Conservation (phyloP, 345 rosid genomes). For the Citrus maxima region DNA sequence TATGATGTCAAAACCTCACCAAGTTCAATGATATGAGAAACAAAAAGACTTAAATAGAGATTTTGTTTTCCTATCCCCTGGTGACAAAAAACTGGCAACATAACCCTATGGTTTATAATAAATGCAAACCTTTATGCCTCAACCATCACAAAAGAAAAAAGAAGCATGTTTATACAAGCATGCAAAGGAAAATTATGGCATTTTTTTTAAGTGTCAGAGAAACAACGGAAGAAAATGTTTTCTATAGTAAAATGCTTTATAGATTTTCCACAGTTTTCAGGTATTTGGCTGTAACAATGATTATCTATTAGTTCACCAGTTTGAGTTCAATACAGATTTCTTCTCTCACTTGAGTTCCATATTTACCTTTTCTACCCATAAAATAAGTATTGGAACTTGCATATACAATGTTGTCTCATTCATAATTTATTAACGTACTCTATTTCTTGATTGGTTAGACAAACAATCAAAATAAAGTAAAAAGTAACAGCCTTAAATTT, state of each 20-base stretch:
- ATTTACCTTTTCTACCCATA: neutral
- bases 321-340: neutral
- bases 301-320: neutral
- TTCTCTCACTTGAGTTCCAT: neutral
- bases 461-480: neutral
- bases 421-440: too few species aligned
- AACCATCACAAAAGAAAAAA: neutral
- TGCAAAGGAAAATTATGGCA: neutral
- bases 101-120: neutral
- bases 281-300: neutral
- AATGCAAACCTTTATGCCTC: neutral
- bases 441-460: neutral
- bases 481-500: neutral
- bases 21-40: neutral
- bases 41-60: neutral
- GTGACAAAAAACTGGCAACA: neutral
- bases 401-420: neutral
- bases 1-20: slow-evolving; percentile 1
- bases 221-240: neutral
- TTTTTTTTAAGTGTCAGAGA: neutral
- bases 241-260: neutral
- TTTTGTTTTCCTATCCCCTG: neutral
- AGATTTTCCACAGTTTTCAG: neutral
- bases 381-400: neutral
- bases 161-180: neutral